Evolutionary conservation across 2,329 filamentous ascomycete species (phyloP).

Genomic region (Colletotrichum euphorbiae): DNA sequence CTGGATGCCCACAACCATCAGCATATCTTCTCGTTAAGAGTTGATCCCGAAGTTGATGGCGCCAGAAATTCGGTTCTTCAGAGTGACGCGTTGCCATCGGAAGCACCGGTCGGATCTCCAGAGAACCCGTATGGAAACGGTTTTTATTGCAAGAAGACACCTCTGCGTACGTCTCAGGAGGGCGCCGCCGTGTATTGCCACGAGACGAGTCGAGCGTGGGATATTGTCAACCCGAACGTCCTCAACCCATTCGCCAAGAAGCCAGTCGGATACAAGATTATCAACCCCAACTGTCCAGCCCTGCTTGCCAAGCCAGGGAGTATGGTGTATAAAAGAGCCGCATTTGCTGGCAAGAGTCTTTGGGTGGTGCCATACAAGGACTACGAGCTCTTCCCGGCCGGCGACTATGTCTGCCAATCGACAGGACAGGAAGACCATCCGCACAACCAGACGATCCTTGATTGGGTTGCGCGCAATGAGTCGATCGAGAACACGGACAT

Average conservation of each 20-base stretch:
- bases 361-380: constrained; percentile 16
- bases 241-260: constrained; percentile 61
- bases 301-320: constrained; percentile 28
- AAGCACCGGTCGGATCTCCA: constrained; percentile 71
- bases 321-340: constrained; percentile 26
- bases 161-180: constrained; percentile 43
- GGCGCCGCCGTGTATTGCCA: constrained; percentile 42
- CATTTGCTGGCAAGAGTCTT: constrained; percentile 21
- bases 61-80: constrained; percentile 75
- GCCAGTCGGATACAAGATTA: constrained; percentile 35
- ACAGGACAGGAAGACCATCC: constrained; percentile 48
- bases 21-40: constrained; percentile 65
- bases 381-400: constrained; percentile 17
- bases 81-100: constrained; percentile 72
- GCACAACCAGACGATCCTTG: constrained; percentile 57
- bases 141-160: constrained; percentile 62
- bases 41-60: constrained; percentile 46
- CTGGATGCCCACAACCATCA: constrained; percentile 68
- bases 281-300: constrained; percentile 24
- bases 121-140: constrained; percentile 82
- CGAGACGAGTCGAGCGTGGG: constrained; percentile 37
- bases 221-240: constrained; percentile 62
- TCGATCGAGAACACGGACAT: constrained; percentile 66
- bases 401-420: constrained; percentile 19
- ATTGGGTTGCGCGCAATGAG: constrained; percentile 49